Base-by-base conservation (phyloP, 495 filamentous ascomycete species). In the Tricharina praecox region DNA sequence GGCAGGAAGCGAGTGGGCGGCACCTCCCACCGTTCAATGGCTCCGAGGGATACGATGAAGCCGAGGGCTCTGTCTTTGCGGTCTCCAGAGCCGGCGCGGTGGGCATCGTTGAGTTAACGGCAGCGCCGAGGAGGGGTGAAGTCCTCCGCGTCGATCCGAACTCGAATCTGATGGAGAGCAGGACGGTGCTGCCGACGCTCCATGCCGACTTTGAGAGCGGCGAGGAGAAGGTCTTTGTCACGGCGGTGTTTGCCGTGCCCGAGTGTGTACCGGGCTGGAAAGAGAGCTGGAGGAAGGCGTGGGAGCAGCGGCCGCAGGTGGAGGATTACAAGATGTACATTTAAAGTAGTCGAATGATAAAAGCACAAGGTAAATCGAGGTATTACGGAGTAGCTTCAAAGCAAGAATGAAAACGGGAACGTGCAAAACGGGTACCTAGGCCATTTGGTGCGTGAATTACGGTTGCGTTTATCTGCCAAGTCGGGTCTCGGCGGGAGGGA, bases 91-190 rank as follows among this genome's bases (percentile, higher is more conserved):
- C 64, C 47, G 79, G 82, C 0, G 79, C 78, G 24, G 78, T 83
- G 9, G 81, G 81, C 0, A 78, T 85, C 47, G 68, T 69, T 23
- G 79, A 78, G 50, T 54, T 84, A 13, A 67, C 73, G 28, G 47
- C 56, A 0, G 57, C 55, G 30, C 58, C 60, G 8, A 64, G 79
- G 20, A 60, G 61, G 24, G 79, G 78, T 1, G 71, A 64, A 42
- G 64, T 80, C 41, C 75, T 84, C 25, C 74, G 81, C 41, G 77
- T 78, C 1, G 82, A 88, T 60, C 79, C 81, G 1, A 85, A 88
- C 58, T 77, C 77, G 28, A 85, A 85, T 56, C 61, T 85, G 32
- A 70, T 85, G 0, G 73, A 81, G 63, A 73, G 75, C 26, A 63
- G 81, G 43, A 82, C 78, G 0, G 66, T 80, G 33, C 68, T 86